Base-by-base conservation (phyloP, 83 land plant species). In the Picea engelmannii region DNA sequence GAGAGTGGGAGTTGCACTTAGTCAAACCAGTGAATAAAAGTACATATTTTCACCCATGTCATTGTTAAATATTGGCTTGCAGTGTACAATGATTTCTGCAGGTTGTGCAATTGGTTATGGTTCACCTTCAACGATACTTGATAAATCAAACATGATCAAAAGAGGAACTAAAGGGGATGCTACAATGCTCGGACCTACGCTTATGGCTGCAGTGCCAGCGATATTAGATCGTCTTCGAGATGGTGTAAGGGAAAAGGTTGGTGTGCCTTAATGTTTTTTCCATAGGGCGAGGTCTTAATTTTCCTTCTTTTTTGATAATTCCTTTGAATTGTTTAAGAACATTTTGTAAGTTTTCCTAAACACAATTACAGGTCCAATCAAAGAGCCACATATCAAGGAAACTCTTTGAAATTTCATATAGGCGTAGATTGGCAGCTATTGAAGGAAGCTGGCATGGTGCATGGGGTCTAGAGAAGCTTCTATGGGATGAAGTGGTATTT, bases 191-290 rank as follows among this genome's bases (percentile, higher is more conserved):
- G 83, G 82, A 49, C 97, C 97, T 12, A 95, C 97, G 11, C 60
- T 95, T 7, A 84, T 95, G 91, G 78, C 93, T 66, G 86, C 94
- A 55, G 95, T 95, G 27, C 96, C 97, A 12, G 95, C 95, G n/a
- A 92, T 95, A 58, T 80, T 95, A 49, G 97, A 95, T 86, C 97
- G 97, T 84, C 84, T 95, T 81, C 88, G 97, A 17, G 95, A 90
- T 80, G 97, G 91, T 67, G 93, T 93, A 69, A 27, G 83, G 80
- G 88, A 89, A 82, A 89, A 88, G 91, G 97, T 95, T 71, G 44
- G 65, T 25, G 61, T 74, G 52, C 52, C 76, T 42, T n/a, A 23
- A 47, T 18, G 23, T 4, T 6, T 40, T 71, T 67, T 71, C 25
- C 44, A 8, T 42, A 71, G 42, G 44, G 55, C 23, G 40, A 20